Evolutionary conservation across 2,329 filamentous ascomycete species (phyloP), one percentile per base, ranked within the genome.

Genomic region (Cryoendolithus antarcticus): DNA sequence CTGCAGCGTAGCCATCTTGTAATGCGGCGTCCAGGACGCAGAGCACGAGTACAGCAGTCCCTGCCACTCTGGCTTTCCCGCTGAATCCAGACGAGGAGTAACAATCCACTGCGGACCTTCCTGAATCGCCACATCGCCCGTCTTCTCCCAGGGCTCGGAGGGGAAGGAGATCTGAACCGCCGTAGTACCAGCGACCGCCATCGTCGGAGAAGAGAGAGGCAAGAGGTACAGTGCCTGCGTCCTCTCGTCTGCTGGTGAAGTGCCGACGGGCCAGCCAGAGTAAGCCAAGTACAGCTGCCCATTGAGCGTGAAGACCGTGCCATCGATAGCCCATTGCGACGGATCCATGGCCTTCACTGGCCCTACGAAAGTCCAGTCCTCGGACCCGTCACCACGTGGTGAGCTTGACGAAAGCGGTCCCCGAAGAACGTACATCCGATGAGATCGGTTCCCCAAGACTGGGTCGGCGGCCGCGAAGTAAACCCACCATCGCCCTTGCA

Each of bases 401-500:
- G 56, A 48, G 34, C 42, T 30, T 9, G 44, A 30, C n/a, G 46
- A 48, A 0, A 55, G 49, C 1, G 65, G 65, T 1, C 65, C 65
- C 12, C 56, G 55, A 2, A 68, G 58, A 4, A 69, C 63, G 42
- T 59, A 67, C 62, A 66, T 67, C 13, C 65, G 53, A 48, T 68
- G 65, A 0, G 57, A 58, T 11, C 53, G 54, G 51, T 69, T 68
- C 38, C 65, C 65, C n/a, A 61, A 48, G 31, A 50, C 43, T 1
- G 60, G 61, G 44, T 67, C 51, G 12, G 59, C 61, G 10, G 59
- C 62, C 3, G 57, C 66, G 50, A 61, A 68, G 52, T 74, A 74
- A 43, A 73, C 60, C 52, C 72, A 75, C 71, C 71, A 75, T 13
- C 62, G 61, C 1, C 64, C 66, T 30, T 64, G 54, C 19, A 74